Conservation (phyloP, 1,284 basidiomycete species). For the Tilletiopsis washingtonensis region DNA sequence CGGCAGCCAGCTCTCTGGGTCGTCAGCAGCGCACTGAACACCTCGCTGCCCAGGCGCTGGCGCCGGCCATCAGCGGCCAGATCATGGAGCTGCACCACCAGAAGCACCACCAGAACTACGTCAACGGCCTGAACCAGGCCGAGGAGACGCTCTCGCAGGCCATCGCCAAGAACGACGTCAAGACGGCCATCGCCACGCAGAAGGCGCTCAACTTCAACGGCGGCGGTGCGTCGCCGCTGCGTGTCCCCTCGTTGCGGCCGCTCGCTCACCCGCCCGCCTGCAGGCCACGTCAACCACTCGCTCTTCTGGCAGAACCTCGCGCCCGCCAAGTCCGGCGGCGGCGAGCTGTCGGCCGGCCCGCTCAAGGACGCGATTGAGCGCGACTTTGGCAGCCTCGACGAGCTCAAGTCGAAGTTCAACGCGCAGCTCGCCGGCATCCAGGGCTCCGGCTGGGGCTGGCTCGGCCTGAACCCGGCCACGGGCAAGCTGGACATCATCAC, state of each 20-base stretch:
- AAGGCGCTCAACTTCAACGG: slow-evolving; percentile 47
- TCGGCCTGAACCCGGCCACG: slow-evolving; percentile 33
- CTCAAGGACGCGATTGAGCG: slow-evolving; percentile 42
- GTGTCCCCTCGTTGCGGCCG: not conserved
- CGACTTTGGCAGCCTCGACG: slow-evolving; percentile 41
- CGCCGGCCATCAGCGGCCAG: slow-evolving; percentile 41
- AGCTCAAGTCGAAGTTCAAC: slow-evolving; percentile 24
- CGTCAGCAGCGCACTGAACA: no score
- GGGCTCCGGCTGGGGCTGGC: slow-evolving; percentile 46
- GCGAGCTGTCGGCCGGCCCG: slow-evolving; percentile 29
- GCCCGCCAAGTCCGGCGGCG: slow-evolving; percentile 37
- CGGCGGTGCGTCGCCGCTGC: slow-evolving; percentile 14
- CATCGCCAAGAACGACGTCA: slow-evolving; percentile 32
- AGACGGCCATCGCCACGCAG: slow-evolving; percentile 26
- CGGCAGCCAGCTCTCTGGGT: not conserved
- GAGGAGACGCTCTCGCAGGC: slow-evolving; percentile 37
- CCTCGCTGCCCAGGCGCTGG: slow-evolving; percentile 34
- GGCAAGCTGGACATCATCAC: slow-evolving; percentile 41
- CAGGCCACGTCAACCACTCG: slow-evolving; percentile 45
- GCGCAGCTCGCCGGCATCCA: slow-evolving; percentile 30
- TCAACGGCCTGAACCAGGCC: slow-evolving; percentile 43
- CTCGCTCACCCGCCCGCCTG: not conserved
- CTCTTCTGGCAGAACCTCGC: slow-evolving; percentile 47
- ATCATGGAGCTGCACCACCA: slow-evolving; percentile 47
- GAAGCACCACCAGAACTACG: slow-evolving; percentile 47